These are phyloP conservation scores for Metschnikowia reukaufii DNA, from an alignment of 805 yeast genomes.

Conservation along the genomic window DNA sequence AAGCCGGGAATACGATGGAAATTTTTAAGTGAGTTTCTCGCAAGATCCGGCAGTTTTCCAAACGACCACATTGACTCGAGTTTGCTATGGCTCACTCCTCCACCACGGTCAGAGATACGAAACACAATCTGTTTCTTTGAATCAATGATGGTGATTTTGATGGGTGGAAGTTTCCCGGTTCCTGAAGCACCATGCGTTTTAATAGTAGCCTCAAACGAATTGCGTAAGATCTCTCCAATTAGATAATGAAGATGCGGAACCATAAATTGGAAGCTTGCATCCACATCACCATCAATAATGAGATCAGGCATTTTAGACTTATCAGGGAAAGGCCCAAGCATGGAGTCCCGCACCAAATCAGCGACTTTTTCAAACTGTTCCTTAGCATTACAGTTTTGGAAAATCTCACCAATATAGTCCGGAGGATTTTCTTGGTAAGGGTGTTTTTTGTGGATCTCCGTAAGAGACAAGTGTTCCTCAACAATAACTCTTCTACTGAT, in stretches of 20 bases:
- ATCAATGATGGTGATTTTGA: constrained; percentile 71
- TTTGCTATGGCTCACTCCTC: constrained; percentile 68
- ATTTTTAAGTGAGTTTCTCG: constrained; percentile 57
- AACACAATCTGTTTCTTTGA: constrained; percentile 67
- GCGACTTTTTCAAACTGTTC: constrained; percentile 62
- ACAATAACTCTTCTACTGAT: constrained; percentile 87
- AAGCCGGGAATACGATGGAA: constrained; percentile 72
- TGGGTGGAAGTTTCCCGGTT: constrained; percentile 57
- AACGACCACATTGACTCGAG: constrained; percentile 81
- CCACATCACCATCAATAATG: constrained; percentile 68
- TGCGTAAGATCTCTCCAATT: constrained; percentile 83
- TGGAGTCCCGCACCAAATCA: constrained; percentile 48
- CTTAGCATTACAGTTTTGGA: constrained; percentile 71
- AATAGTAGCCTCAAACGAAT: constrained; percentile 81
- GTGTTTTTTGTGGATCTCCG: constrained; percentile 57
- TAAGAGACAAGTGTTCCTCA: constrained; percentile 84
- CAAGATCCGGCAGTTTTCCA: constrained; percentile 65
- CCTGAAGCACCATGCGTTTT: constrained; percentile 34
- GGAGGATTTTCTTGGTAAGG: constrained; percentile 51
- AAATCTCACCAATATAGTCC: constrained; percentile 72
- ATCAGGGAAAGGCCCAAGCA: constrained; percentile 54
- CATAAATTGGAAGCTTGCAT: constrained; percentile 75
- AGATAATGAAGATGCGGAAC: constrained; percentile 84
- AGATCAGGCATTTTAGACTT: constrained; percentile 66
- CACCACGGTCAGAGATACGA: constrained; percentile 86